A percentile compares a stretch with the other conserved stretches of the same genome.
phyloP scores from a whole-genome alignment of 192 early-diverging fungal species.

The Podila clonocystis region DNA sequence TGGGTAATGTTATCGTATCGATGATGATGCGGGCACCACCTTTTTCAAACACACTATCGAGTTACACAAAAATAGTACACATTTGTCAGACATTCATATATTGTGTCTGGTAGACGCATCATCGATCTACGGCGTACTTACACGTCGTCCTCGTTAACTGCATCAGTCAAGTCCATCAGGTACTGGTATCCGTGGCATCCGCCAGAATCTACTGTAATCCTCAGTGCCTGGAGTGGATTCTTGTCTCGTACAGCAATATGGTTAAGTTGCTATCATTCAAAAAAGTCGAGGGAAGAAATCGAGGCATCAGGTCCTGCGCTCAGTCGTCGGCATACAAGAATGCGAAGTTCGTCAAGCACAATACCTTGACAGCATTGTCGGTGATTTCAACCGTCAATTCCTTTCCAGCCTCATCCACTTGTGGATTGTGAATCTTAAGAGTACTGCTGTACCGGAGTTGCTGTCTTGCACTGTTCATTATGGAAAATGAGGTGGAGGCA shows the following conservation, averaged over 20 bases:
- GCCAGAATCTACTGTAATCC: conserved; percentile 83
- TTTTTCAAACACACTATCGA: conserved; percentile 69
- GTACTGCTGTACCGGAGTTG: neutral
- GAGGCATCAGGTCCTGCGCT: neutral
- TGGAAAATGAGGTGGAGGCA: neutral
- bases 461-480: neutral
- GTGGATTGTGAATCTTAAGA: conserved; percentile 41
- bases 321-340: neutral
- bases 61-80: neutral
- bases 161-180: conserved; percentile 77
- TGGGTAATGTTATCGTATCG: conserved; percentile 76
- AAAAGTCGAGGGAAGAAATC: neutral
- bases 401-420: conserved; percentile 51
- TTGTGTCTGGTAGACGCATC: neutral
- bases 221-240: conserved; percentile 60
- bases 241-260: conserved; percentile 59
- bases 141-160: conserved; percentile 75
- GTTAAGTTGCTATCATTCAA: conserved; percentile 59
- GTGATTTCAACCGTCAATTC: conserved; percentile 55
- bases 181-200: conserved; percentile 92
- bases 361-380: conserved; percentile 61
- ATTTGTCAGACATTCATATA: neutral
- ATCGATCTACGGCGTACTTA: conserved; percentile 33
- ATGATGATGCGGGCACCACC: conserved; percentile 77
- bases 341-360: neutral